Evolutionary conservation across 495 filamentous ascomycete genomes (phyloP).

Genomic region (Tuber umbilicatum): DNA sequence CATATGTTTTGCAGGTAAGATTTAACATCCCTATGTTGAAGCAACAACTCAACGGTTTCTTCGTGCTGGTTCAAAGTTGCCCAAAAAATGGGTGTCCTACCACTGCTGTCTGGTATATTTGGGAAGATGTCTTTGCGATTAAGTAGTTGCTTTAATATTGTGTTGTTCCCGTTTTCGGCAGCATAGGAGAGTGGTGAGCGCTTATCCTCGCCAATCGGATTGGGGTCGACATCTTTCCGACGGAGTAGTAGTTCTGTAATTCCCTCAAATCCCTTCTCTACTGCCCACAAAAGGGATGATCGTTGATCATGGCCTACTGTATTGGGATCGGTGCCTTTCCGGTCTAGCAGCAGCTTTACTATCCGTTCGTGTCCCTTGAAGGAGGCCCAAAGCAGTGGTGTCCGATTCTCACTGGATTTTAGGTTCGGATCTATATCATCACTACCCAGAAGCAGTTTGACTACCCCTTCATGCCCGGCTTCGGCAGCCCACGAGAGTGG

Average conservation of each 20-base stretch:
- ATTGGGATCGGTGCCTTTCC: background rate
- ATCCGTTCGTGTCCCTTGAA: constrained; percentile 24
- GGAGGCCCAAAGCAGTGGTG: constrained; percentile 31
- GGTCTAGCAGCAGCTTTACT: constrained; percentile 33
- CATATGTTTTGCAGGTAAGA: background rate
- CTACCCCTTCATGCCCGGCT: constrained; percentile 9
- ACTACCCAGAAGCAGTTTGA: constrained; percentile 7
- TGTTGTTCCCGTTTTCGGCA: background rate
- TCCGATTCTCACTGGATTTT: constrained; percentile 8
- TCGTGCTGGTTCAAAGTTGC: background rate
- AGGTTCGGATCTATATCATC: constrained; percentile 21
- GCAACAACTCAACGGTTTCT: background rate
- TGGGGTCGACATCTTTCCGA: background rate
- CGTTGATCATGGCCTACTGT: background rate
- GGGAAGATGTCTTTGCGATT: background rate
- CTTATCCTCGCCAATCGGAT: background rate
- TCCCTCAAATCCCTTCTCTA: background rate
- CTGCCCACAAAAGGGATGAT: background rate
- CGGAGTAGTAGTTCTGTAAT: background rate
- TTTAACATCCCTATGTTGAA: background rate
- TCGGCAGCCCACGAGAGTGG: constrained; percentile 12
- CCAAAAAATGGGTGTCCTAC: background rate
- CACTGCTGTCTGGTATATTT: background rate
- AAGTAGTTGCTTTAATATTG: background rate
- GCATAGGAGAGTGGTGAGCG: background rate